Percentiles rank a stretch among this genome's conserved stretches.
Conservation (phyloP, 805 yeast genomes). For the Schwanniomyces sp. region DNA sequence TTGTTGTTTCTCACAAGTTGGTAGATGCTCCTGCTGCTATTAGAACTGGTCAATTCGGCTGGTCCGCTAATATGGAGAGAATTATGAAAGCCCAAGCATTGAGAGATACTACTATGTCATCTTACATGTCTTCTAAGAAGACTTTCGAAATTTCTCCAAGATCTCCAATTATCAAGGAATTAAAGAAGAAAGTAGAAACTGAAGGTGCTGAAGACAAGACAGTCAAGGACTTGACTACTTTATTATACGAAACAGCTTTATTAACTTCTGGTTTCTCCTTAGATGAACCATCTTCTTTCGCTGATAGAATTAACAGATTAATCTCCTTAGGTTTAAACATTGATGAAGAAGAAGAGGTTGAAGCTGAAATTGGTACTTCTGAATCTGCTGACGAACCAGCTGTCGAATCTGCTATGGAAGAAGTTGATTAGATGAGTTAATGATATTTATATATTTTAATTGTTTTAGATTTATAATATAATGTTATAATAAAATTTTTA, state of each 20-base stretch:
- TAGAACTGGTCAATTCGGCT: slow-evolving; percentile 99
- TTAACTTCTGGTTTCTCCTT: slow-evolving; percentile 98
- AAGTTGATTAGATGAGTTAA: slow-evolving; percentile 71
- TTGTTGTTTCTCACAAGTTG: slow-evolving; percentile 94
- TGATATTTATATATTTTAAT: neutral
- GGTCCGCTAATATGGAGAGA: slow-evolving; percentile 99
- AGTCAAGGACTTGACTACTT: slow-evolving; percentile 94
- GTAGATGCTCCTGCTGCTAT: slow-evolving; percentile 99
- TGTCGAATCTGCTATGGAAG: slow-evolving; percentile 97
- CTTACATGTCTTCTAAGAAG: slow-evolving; percentile 99
- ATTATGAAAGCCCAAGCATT: slow-evolving; percentile 99
- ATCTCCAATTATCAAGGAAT: slow-evolving; percentile 92
- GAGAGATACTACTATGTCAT: slow-evolving; percentile 97
- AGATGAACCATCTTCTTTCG: slow-evolving; percentile 97
- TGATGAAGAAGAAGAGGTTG: slow-evolving; percentile 74
- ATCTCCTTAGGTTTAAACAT: slow-evolving; percentile 97
- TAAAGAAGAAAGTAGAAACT: slow-evolving; percentile 93
- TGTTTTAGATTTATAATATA: neutral
- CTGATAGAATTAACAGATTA: slow-evolving; percentile 96
- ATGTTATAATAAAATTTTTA: neutral
- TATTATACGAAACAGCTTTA: slow-evolving; percentile 96
- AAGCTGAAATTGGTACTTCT: slow-evolving; percentile 44
- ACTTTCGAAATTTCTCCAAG: slow-evolving; percentile 98
- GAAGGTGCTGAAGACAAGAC: slow-evolving; percentile 98
- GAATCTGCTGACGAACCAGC: slow-evolving; percentile 59